phyloP scores from a whole-genome alignment of 768 basidiomycete species.

The Podaxis sp. region DNA sequence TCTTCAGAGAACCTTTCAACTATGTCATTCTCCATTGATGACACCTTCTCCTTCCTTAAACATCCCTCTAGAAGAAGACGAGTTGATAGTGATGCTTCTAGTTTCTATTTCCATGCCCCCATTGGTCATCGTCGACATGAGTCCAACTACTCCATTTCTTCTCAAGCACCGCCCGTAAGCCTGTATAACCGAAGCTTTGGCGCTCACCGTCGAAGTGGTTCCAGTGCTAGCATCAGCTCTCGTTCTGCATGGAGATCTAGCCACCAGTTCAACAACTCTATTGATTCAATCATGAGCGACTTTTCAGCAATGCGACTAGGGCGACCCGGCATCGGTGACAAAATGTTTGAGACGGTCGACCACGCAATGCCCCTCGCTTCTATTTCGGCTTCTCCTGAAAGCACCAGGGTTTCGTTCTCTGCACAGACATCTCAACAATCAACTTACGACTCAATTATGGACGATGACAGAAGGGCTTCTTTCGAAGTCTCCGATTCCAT shows the following conservation, averaged over 20 bases:
- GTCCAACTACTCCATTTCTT: slow-evolving; percentile 51
- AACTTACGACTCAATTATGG: slow-evolving; percentile 66
- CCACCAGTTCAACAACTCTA: slow-evolving; percentile 51
- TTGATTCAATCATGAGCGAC: slow-evolving; percentile 66
- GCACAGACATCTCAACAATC: slow-evolving; percentile 16
- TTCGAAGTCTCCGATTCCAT: slow-evolving; percentile 45
- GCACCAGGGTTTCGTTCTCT: slow-evolving; percentile 17
- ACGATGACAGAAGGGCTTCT: slow-evolving; percentile 35
- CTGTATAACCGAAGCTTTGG: slow-evolving; percentile 65
- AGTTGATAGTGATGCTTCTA: slow-evolving; percentile 73
- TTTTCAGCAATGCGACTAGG: slow-evolving; percentile 52
- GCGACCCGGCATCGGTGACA: slow-evolving; percentile 77
- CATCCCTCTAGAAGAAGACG: slow-evolving; percentile 33
- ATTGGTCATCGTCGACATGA: slow-evolving; percentile 55
- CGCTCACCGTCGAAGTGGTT: slow-evolving; percentile 51
- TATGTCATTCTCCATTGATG: slow-evolving; percentile 59
- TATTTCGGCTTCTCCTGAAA: slow-evolving; percentile 63
- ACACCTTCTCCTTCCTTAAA: slow-evolving; percentile 65
- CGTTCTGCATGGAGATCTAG: slow-evolving; percentile 38
- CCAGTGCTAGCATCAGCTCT: slow-evolving; percentile 54
- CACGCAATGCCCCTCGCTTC: slow-evolving; percentile 51
- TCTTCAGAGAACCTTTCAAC: slow-evolving; percentile 55
- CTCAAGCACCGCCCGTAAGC: slow-evolving; percentile 63
- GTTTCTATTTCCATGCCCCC: slow-evolving; percentile 65
- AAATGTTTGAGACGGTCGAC: slow-evolving; percentile 73